Base-by-base conservation (phyloP, 805 yeast species). In the Kregervanrija delftensis region DNA sequence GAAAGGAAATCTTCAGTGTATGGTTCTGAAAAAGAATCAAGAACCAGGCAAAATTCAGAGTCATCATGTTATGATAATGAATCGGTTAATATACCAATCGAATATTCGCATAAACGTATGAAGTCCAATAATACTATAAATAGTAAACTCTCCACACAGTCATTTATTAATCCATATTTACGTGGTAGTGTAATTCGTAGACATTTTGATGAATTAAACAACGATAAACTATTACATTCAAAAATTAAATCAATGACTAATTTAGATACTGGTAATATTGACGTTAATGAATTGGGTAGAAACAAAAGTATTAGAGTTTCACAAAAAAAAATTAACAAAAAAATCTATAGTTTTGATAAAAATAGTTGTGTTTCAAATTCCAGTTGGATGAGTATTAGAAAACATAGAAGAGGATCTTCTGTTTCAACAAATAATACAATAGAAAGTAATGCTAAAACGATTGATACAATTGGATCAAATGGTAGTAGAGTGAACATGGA, bases 171-270 rank as follows among this genome's bases (percentile, higher is more conserved):
- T 35, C 43, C 45, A 11, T 42, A 45, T 32, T 30, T 45, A 12
- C 33, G 41, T 30, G 33, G 33, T 13, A 45, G 48, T 37, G 13
- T 45, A 5, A 12, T 45, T 12, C 36, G 45, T 33, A 41, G 30
- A 35, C 37, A 45, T 13, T 14, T 42, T n/a, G n/a, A 34, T 8
- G 42, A 41, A 33, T 30, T 45, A 14, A 37, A 35, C 22, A 35
- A 39, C 5, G 48, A 41, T 15, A 39, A 45, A 4, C 3, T 38
- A 10, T 31, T 41, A 31, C 37, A 30, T 30, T n/a, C 28, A 11
- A 22, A 32, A 13, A 17, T 39, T 8, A 11, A 35, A 13, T 30
- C 30, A 1, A 28, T 43, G 16, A 34, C 5, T n/a, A 28, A 36
- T 33, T 33, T 33, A 33, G 35, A 2, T 13, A 2, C 11, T 33